A percentile compares a stretch with the other conserved stretches of the same genome.
Conservation (phyloP, 352 stramenopile genomes). For the Aphanomyces euteiches region DNA sequence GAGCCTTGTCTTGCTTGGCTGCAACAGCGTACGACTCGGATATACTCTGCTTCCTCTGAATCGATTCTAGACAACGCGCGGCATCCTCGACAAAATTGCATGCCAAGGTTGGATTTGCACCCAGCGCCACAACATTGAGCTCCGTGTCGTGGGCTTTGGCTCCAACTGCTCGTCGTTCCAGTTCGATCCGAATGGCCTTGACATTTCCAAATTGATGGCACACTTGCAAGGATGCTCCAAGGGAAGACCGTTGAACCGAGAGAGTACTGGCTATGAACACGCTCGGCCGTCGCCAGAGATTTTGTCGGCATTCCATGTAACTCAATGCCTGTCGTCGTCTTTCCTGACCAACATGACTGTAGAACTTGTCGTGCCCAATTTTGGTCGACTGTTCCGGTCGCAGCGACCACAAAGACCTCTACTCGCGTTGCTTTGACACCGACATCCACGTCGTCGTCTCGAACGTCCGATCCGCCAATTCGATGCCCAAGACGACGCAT, state of each 20-base stretch:
- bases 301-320: neutral
- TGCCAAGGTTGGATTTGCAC: slow-evolving; percentile 58
- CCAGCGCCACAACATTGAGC: slow-evolving; percentile 59
- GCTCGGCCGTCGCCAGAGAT: slow-evolving; percentile 35
- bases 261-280: slow-evolving; percentile 35
- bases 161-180: slow-evolving; percentile 58
- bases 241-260: neutral
- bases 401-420: slow-evolving; percentile 47
- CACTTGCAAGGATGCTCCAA: slow-evolving; percentile 41
- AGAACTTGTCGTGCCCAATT: slow-evolving; percentile 69
- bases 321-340: neutral
- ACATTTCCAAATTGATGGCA: slow-evolving; percentile 44
- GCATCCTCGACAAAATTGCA: slow-evolving; percentile 58
- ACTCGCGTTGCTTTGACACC: slow-evolving; percentile 55
- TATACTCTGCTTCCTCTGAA: neutral
- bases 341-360: slow-evolving; percentile 20
- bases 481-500: slow-evolving; percentile 49
- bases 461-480: slow-evolving; percentile 56
- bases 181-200: slow-evolving; percentile 54
- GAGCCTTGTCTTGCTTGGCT: slow-evolving; percentile 66
- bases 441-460: slow-evolving; percentile 70
- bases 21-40: slow-evolving; percentile 47
- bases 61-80: slow-evolving; percentile 48
- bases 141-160: slow-evolving; percentile 68
- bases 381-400: slow-evolving; percentile 71